A percentile compares a stretch with the other conserved stretches of the same genome.
Evolutionary conservation across 192 early-diverging fungal species (phyloP).

Genomic region (Backusella morwellensis): DNA sequence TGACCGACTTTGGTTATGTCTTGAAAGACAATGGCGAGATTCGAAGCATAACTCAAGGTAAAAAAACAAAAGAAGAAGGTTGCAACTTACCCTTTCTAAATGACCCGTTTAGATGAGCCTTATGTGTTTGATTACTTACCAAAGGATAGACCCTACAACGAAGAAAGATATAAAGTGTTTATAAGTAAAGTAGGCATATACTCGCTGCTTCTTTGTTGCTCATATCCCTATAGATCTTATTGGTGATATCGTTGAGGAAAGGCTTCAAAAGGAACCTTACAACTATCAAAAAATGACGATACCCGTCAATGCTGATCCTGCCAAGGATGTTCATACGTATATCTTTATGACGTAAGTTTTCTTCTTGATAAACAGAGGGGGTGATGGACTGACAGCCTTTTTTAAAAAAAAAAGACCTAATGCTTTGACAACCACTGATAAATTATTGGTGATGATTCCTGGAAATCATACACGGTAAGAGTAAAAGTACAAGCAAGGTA

Average conservation of each 20-base stretch:
- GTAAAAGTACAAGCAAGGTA: neutral
- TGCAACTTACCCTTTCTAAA: neutral
- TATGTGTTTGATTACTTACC: slow-evolving; percentile 24
- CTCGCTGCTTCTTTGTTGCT: neutral
- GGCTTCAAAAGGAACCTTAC: slow-evolving; percentile 14
- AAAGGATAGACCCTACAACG: slow-evolving; percentile 32
- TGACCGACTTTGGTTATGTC: slow-evolving; percentile 32
- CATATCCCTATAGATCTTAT: slow-evolving; percentile 16
- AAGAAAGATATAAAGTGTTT: slow-evolving; percentile 32
- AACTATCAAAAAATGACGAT: slow-evolving; percentile 20
- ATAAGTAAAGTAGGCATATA: slow-evolving; percentile 16
- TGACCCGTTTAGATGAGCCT: neutral
- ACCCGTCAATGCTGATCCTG: slow-evolving; percentile 9
- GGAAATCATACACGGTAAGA: slow-evolving; percentile 25
- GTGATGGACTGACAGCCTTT: neutral
- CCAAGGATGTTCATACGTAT: slow-evolving; percentile 19
- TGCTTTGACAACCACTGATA: slow-evolving; percentile 32
- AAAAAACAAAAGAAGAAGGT: too few relatives aligned
- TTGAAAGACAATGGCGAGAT: slow-evolving; percentile 29
- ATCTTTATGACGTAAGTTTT: slow-evolving; percentile 27
- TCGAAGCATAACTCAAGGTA: slow-evolving; percentile 23
- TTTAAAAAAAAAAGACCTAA: slow-evolving; percentile 16
- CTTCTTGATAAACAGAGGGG: too few relatives aligned
- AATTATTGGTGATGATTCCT: slow-evolving; percentile 32
- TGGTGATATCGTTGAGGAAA: slow-evolving; percentile 25